These are phyloP conservation scores for Backusella morwellensis DNA, from an alignment of 192 early-diverging fungal genomes.

Conservation along the genomic window DNA sequence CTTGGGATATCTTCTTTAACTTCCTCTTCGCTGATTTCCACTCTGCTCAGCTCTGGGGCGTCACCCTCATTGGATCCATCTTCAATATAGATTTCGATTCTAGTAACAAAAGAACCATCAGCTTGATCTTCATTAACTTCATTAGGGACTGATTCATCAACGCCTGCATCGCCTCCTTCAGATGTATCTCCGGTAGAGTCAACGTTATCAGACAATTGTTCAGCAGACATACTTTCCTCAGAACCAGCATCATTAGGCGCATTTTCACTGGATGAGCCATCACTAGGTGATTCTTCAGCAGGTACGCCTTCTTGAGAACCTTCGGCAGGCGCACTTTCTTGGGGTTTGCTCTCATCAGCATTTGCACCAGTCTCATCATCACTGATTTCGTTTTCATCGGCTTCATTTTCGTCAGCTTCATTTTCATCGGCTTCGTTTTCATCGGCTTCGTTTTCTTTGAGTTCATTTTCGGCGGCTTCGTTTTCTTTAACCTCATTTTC, in stretches of 20 bases:
- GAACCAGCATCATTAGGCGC: not conserved
- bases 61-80: not conserved
- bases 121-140: not conserved
- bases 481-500: not conserved
- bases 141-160: not conserved
- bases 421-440: not conserved
- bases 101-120: not conserved
- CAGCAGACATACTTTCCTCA: not conserved
- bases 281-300: not conserved
- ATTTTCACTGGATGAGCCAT: not conserved
- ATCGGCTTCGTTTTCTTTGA: not conserved
- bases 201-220: not conserved
- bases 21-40: not conserved
- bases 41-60: not conserved
- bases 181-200: not conserved
- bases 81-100: not conserved
- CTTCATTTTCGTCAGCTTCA: not conserved
- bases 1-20: not conserved
- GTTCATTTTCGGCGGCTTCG: not conserved
- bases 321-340: no score
- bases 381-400: constrained; percentile 3
- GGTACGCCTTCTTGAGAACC: not conserved
- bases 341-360: not conserved
- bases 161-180: not conserved
- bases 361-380: constrained; percentile 10